Conservation (phyloP, 805 yeast species). For the Lipomyces japonicus region DNA sequence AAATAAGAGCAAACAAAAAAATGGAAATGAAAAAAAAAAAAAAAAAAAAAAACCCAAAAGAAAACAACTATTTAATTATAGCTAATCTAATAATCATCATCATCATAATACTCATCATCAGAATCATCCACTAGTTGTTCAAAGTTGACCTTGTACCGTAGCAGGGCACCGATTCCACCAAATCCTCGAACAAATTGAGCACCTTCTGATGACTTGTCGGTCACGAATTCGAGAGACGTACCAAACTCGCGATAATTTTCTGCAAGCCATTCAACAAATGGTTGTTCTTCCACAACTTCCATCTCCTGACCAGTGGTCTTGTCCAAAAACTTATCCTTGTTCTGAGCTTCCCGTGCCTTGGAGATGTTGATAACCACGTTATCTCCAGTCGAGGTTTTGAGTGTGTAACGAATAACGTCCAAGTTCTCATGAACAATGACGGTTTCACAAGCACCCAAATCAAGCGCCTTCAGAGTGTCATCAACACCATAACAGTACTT, state of each 20-base stretch:
- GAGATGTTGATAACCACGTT: constrained; percentile 68
- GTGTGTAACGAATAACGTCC: constrained; percentile 75
- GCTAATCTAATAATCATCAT: too few relatives aligned
- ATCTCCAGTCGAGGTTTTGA: constrained; percentile 77
- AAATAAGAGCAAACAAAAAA: background rate
- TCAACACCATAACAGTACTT: constrained; percentile 96
- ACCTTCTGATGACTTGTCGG: constrained; percentile 96
- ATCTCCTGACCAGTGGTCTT: constrained; percentile 85
- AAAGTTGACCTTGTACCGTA: constrained; percentile 95
- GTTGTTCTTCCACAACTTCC: constrained; percentile 81
- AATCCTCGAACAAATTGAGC: constrained; percentile 97
- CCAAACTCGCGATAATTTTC: constrained; percentile 93
- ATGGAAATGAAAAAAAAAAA: background rate
- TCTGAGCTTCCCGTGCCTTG: constrained; percentile 45
- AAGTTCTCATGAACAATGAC: constrained; percentile 91
- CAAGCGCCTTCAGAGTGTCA: constrained; percentile 93
- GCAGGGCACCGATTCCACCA: constrained; percentile 97
- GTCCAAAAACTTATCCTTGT: constrained; percentile 62
- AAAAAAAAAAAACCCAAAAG: background rate
- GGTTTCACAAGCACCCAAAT: constrained; percentile 91
- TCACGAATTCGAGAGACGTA: constrained; percentile 92
- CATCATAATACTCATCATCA: constrained; percentile 84
- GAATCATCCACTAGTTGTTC: constrained; percentile 88
- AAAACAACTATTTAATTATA: constrained; percentile 5
- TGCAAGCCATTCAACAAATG: constrained; percentile 94